These are phyloP conservation scores for Zygosaccharomyces rouxii DNA, from an alignment of 805 yeast genomes.

Conservation along the genomic window DNA sequence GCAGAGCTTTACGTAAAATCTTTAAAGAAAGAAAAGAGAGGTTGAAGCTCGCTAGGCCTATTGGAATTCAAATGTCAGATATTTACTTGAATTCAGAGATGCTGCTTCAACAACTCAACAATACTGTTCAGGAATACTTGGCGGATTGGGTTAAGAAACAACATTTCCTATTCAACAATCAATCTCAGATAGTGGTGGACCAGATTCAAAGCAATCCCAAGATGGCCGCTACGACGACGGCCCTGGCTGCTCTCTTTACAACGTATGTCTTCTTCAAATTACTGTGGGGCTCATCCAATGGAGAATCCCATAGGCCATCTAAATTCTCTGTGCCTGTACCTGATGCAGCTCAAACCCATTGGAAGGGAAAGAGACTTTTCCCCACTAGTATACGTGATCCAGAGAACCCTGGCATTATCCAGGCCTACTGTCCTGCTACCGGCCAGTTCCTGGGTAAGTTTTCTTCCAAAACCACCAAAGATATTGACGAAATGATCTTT, in stretches of 20 bases:
- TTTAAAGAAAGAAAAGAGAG: background rate
- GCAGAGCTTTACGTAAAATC: background rate
- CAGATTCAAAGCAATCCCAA: slow-evolving; percentile 15
- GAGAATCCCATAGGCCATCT: slow-evolving; percentile 15
- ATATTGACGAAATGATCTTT: slow-evolving; percentile 62
- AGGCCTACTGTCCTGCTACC: slow-evolving; percentile 93
- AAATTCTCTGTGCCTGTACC: slow-evolving; percentile 23
- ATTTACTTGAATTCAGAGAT: slow-evolving; percentile 25
- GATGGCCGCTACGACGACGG: slow-evolving; percentile 14
- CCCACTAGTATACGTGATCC: slow-evolving; percentile 56
- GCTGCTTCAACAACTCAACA: slow-evolving; percentile 29
- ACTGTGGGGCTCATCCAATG: slow-evolving; percentile 12
- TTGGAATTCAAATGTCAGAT: slow-evolving; percentile 17
- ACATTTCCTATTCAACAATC: slow-evolving; percentile 13
- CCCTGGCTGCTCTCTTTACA: slow-evolving; percentile 17
- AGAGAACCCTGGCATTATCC: slow-evolving; percentile 64
- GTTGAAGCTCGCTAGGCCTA: background rate
- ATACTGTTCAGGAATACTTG: slow-evolving; percentile 27
- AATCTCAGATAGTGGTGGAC: slow-evolving; percentile 16
- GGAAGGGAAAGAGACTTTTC: slow-evolving; percentile 82
- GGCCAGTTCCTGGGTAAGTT: slow-evolving; percentile 81
- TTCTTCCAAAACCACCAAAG: slow-evolving; percentile 56
- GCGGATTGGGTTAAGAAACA: slow-evolving; percentile 21
- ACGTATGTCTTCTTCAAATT: slow-evolving; percentile 21
- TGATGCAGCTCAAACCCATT: slow-evolving; percentile 41